These are phyloP conservation scores for Colletotrichum nymphaeae DNA, from an alignment of 2,329 filamentous ascomycete species.

Conservation along the genomic window DNA sequence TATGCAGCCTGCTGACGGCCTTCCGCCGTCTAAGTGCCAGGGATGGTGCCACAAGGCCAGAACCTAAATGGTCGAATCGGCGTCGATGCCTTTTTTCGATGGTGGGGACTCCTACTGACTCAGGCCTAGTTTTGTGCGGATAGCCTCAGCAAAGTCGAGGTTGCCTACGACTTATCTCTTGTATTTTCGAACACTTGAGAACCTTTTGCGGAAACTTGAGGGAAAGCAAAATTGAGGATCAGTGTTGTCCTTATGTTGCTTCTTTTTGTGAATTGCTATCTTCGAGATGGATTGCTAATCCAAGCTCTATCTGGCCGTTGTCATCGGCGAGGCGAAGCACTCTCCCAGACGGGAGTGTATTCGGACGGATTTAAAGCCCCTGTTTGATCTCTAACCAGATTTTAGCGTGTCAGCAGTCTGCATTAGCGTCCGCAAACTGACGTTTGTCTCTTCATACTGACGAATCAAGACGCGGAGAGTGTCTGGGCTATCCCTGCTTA, in stretches of 20 bases:
- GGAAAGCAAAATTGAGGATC: not conserved
- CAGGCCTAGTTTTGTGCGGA: not conserved
- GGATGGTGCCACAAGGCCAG: not conserved
- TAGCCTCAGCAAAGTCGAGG: not conserved
- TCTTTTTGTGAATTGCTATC: not conserved
- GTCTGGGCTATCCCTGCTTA: not conserved
- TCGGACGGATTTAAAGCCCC: constrained; percentile 7
- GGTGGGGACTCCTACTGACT: not conserved
- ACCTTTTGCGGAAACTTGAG: not conserved
- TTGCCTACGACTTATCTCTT: not conserved
- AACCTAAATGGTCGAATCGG: constrained; percentile 15
- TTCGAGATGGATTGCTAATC: not conserved
- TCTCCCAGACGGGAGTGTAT: not conserved
- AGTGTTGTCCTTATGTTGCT: not conserved
- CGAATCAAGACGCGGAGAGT: not conserved
- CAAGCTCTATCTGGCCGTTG: not conserved
- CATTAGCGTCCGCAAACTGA: constrained; percentile 28
- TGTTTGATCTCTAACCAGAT: not conserved
- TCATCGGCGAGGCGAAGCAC: constrained; percentile 15
- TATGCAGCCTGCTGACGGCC: constrained; percentile 26
- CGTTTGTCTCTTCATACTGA: not conserved
- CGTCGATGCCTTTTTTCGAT: not conserved
- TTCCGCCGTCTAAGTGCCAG: not conserved
- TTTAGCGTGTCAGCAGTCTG: constrained; percentile 31
- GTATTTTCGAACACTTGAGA: not conserved